Evolutionary conservation across 352 stramenopile genomes (phyloP).

Genomic region (Phytopythium litorale): DNA sequence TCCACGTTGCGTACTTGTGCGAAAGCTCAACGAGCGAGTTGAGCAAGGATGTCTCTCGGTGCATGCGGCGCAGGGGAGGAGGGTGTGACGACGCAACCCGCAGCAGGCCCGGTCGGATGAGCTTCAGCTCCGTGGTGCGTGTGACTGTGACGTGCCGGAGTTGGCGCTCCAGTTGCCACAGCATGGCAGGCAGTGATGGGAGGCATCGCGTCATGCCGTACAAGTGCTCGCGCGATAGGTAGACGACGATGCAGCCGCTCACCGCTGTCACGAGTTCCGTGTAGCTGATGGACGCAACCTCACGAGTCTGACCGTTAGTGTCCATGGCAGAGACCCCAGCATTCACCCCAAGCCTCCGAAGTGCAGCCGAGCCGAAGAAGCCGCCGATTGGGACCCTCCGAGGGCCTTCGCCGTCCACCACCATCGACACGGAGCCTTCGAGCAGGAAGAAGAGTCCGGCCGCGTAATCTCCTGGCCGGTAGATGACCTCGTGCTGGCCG

Average conservation of each 20-base stretch:
- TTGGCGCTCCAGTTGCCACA: conserved; percentile 27
- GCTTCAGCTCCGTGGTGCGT: conserved; percentile 26
- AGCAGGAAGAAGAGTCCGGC: conserved; percentile 48
- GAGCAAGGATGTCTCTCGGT: conserved; percentile 4
- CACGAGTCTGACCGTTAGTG: neutral
- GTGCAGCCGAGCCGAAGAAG: conserved; percentile 41
- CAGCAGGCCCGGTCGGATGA: conserved; percentile 13
- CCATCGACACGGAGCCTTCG: conserved; percentile 34
- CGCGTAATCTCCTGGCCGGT: conserved; percentile 44
- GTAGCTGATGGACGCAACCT: conserved; percentile 17
- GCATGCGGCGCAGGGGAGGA: conserved; percentile 3
- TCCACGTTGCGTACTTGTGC: conserved; percentile 29
- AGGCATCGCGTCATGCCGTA: conserved; percentile 29
- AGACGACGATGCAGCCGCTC: conserved; percentile 55
- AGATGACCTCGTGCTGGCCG: conserved; percentile 58
- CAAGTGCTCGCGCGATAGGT: conserved; percentile 39
- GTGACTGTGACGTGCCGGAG: conserved; percentile 24
- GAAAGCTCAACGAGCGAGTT: conserved; percentile 13
- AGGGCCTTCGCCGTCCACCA: conserved; percentile 19
- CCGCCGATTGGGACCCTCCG: conserved; percentile 34
- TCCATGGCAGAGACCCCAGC: neutral
- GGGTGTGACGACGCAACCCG: conserved; percentile 6
- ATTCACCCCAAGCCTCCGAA: conserved; percentile 11
- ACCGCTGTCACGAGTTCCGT: conserved; percentile 37
- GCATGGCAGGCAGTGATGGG: conserved; percentile 20